Base-by-base conservation (phyloP, 192 early-diverging fungal species). In the Rhizoclosmatium sp. region DNA sequence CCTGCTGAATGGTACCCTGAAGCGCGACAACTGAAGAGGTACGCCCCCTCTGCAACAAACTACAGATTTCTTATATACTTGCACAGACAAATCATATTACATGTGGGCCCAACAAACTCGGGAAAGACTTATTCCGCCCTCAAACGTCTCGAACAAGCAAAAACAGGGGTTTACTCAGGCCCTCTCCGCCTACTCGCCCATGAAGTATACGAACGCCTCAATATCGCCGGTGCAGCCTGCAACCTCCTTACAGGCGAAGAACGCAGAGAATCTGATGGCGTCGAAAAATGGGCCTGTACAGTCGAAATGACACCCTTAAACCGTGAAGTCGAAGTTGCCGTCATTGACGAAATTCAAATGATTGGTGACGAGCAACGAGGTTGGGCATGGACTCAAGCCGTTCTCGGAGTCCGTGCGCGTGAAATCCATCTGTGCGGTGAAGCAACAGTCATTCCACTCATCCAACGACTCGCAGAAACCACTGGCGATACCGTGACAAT, bases 301-400 rank as follows among this genome's bases (percentile, higher is more conserved):
- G 87, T 99, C 41, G 97, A 99, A 81, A 97, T 99, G 97, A 93
- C 90, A 23, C 81, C 79, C 16, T 41, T 84, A 3, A 51, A 47
- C 3, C 61, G 75, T 4, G 65, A 78, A 10, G 85, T 92, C 51
- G 90, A 98, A 0, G 94, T 98, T 21, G 96, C 94, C 3, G 95
- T 99, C 2, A 84, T 99, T 7, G 97, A 99, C 79, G 97, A 99
- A 80, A 99, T 99, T 84, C 97, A 99, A 82, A 95, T 99, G 95
- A 92, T 99, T 65, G 89, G 85, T 0, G 96, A 99, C 76, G 80
- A 76, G 10, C 82, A 91, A 46, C 89, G 97, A 12, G 97, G 97
- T 10, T 98, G 96, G 96, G 96, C 96, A 46, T 99, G 96, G 96
- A 96, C 96, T 4, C 88, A 92, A 56, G 97, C 96, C 3, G 67